Evolutionary conservation across 176 grass and related monocot species (phyloP).

Genomic region (Saccharum spontaneum): DNA sequence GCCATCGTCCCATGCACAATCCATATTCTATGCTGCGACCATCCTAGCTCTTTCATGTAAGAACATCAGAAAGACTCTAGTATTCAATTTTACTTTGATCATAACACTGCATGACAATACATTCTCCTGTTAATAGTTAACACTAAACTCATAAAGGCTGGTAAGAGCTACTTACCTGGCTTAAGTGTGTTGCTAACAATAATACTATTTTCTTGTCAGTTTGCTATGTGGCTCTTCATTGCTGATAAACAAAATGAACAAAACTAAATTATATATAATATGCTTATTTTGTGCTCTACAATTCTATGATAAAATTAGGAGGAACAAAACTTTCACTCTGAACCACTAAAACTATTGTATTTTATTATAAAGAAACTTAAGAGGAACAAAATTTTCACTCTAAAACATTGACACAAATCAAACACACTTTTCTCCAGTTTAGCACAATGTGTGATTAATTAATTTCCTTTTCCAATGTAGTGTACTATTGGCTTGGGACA

Average conservation of each 20-base stretch:
- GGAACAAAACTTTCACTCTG: not conserved
- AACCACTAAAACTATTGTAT: not conserved
- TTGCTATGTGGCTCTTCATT: not conserved
- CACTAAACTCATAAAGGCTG: not conserved
- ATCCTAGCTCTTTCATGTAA: slow-evolving; percentile 75
- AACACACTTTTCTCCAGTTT: not conserved
- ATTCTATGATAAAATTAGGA: not conserved
- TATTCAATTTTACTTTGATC: not conserved
- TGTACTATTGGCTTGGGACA: slow-evolving; percentile 61
- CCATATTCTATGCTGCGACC: slow-evolving; percentile 68
- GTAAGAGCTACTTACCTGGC: not conserved
- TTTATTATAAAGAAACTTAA: not conserved
- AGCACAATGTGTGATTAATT: not conserved
- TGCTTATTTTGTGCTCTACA: not conserved
- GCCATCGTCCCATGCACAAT: slow-evolving; percentile 93
- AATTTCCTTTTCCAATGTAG: slow-evolving; percentile 40
- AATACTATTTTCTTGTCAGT: not conserved
- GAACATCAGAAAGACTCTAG: slow-evolving; percentile 5
- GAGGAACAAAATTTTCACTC: not conserved
- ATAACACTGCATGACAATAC: not conserved
- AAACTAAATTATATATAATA: not conserved
- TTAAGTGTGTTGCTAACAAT: not conserved
- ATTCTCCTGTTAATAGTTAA: slow-evolving; percentile 13
- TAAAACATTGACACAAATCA: slow-evolving; percentile 5
- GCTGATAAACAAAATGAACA: not conserved